Evolutionary conservation across 441 rosid species (phyloP).

Genomic region (Eruca vesicaria): DNA sequence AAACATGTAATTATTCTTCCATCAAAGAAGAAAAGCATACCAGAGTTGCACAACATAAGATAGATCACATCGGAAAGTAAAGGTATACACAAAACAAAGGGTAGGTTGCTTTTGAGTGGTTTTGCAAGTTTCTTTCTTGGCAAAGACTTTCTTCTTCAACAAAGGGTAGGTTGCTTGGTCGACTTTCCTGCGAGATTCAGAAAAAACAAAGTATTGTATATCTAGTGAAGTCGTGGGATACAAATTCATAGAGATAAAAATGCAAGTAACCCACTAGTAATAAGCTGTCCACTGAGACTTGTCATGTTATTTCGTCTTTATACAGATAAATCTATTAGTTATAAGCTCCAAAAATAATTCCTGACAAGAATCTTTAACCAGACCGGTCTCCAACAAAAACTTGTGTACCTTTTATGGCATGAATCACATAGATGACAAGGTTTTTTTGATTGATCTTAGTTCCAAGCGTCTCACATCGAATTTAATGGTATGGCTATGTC

Average conservation of each 20-base stretch:
- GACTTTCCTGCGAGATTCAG: constrained; percentile 39
- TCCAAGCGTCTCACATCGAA: too few relatives aligned
- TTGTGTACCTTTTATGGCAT: background rate
- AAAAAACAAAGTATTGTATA: constrained; percentile 3
- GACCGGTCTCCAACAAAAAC: background rate
- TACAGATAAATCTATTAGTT: background rate
- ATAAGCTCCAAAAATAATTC: background rate
- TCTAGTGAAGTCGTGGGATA: background rate
- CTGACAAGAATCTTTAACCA: background rate
- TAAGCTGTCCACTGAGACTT: too few relatives aligned
- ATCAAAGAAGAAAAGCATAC: background rate
- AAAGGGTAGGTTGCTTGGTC: background rate
- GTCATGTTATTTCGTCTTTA: too few relatives aligned
- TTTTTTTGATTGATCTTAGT: too few relatives aligned
- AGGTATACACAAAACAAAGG: background rate
- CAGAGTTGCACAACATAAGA: constrained; percentile 5
- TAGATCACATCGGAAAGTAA: background rate
- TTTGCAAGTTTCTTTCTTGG: constrained; percentile 42
- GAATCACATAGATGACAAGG: too few relatives aligned
- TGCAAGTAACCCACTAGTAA: too few relatives aligned
- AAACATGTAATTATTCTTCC: constrained; percentile 18
- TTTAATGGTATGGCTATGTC: too few relatives aligned
- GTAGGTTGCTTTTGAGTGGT: constrained; percentile 39
- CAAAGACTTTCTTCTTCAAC: constrained; percentile 36
- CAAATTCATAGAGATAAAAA: too few relatives aligned